Evolutionary conservation across 805 yeast species (phyloP), one percentile per base, ranked within the genome.

Genomic region (Nakazawaea siamensis): DNA sequence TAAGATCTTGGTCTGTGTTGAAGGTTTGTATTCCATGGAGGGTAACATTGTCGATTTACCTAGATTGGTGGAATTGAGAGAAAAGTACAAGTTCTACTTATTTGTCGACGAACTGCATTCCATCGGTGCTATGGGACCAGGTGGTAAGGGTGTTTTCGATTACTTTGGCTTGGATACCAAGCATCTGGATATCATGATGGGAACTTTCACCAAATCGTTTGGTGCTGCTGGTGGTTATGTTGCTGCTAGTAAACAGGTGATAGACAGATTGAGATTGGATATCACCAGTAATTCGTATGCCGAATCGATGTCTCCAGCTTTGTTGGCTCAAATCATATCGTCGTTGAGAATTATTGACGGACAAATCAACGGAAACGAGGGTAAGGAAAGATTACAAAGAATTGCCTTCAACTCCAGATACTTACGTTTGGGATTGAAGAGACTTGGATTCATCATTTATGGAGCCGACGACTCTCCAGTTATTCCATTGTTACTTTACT

Each of bases 201-300:
- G 99, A 33, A 92, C 99, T 6, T 73, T 92, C 39, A 94, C 98
- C 34, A 92, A 92, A 60, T 85, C 96, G 1, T 92, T 92, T 57
- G 98, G 99, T 55, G 97, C 98, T 13, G 86, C 97, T 27, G 99
- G 99, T 52, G 99, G 98, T 31, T 92, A 92, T 55, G 64, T 92
- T 43, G 90, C 95, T n/a, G 94, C 81, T 30, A 68, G 68, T 43
- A 69, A 76, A 50, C 61, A 58, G 31, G 60, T 85, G 21, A 80
- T 90, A 33, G 88, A 86, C 48, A 72, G 79, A 48, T 63, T 92
- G 42, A 75, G 88, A 58, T 48, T 82, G 27, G 79, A 75, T 48
- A 74, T 84, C 48, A 68, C 85, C 44, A 80, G 88, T 20, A 73
- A 78, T 44, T 68, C 64, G 29, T 84, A 87, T 52, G 78, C 92